A percentile compares a stretch with the other conserved stretches of the same genome.
Conservation (phyloP, 352 stramenopile genomes). For the Saprolegnia diclina region DNA sequence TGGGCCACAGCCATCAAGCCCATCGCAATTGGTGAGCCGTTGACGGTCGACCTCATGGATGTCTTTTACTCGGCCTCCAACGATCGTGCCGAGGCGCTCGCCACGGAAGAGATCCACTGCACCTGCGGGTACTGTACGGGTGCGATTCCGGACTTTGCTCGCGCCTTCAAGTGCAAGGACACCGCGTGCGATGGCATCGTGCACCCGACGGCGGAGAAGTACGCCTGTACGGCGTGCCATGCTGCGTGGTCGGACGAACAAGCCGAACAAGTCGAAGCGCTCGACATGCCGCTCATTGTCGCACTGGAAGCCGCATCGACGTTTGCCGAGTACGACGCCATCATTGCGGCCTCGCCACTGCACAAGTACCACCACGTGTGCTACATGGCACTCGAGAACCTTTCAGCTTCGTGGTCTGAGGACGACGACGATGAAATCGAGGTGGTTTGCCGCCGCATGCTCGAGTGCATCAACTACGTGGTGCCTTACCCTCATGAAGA, state of each 20-base stretch:
- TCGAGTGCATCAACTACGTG: constrained; percentile 60
- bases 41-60: constrained; percentile 77
- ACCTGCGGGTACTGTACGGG: constrained; percentile 49
- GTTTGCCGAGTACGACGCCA: constrained; percentile 47
- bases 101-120: constrained; percentile 59
- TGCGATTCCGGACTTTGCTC: constrained; percentile 45
- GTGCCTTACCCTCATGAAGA: constrained; percentile 61
- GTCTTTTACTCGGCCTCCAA: constrained; percentile 70
- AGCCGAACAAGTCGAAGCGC: constrained; percentile 34
- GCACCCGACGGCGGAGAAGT: constrained; percentile 39
- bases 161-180: constrained; percentile 43
- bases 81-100: constrained; percentile 50
- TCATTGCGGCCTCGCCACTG: constrained; percentile 43
- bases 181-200: constrained; percentile 12
- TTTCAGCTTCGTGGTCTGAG: constrained; percentile 22
- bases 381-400: constrained; percentile 53
- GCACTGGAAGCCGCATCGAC: neutral
- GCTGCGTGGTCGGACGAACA: constrained; percentile 35
- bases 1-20: constrained; percentile 68
- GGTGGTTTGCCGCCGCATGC: constrained; percentile 56
- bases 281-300: constrained; percentile 40
- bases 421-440: constrained; percentile 31
- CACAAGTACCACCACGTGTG: constrained; percentile 65
- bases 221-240: constrained; percentile 45
- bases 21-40: constrained; percentile 48